phyloP scores from a whole-genome alignment of 2,329 filamentous ascomycete species.

The Fusarium marasasianum region DNA sequence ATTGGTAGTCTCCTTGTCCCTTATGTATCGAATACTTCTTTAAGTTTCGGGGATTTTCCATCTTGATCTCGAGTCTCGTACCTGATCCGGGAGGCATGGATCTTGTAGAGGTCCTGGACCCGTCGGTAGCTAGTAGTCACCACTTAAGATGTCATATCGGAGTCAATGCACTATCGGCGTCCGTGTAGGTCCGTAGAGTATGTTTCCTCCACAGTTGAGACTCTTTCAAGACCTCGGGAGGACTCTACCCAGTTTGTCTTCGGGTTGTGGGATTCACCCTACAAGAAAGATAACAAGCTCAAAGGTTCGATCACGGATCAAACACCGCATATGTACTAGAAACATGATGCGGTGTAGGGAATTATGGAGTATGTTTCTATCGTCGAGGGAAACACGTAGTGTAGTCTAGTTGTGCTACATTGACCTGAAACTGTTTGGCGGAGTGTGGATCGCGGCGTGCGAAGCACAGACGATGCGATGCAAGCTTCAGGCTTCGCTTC shows the following conservation, averaged over 20 bases:
- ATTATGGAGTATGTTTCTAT: slow-evolving; percentile 23
- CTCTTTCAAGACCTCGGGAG: neutral
- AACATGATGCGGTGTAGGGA: slow-evolving; percentile 9
- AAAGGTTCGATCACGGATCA: slow-evolving; percentile 1
- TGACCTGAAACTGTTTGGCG: slow-evolving; percentile 34
- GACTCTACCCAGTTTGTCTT: neutral
- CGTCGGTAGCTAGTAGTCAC: neutral
- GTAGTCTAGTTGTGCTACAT: slow-evolving; percentile 18
- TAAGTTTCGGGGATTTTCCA: neutral
- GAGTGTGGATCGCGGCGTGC: slow-evolving; percentile 25
- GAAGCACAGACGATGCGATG: slow-evolving; percentile 31
- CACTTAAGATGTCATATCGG: neutral
- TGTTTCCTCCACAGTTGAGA: neutral
- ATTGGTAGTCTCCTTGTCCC: neutral
- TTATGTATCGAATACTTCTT: neutral
- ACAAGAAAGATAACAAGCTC: neutral
- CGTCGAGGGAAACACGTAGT: neutral
- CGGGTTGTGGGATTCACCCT: neutral
- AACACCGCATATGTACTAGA: slow-evolving; percentile 5
- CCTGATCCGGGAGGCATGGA: neutral
- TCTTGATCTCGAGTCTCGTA: neutral
- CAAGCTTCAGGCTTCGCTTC: slow-evolving; percentile 29
- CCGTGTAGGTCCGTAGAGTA: neutral
- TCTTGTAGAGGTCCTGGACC: neutral
- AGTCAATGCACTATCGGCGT: neutral